Evolutionary conservation across 2,329 filamentous ascomycete species (phyloP).

Genomic region (Penicillium sp.): DNA sequence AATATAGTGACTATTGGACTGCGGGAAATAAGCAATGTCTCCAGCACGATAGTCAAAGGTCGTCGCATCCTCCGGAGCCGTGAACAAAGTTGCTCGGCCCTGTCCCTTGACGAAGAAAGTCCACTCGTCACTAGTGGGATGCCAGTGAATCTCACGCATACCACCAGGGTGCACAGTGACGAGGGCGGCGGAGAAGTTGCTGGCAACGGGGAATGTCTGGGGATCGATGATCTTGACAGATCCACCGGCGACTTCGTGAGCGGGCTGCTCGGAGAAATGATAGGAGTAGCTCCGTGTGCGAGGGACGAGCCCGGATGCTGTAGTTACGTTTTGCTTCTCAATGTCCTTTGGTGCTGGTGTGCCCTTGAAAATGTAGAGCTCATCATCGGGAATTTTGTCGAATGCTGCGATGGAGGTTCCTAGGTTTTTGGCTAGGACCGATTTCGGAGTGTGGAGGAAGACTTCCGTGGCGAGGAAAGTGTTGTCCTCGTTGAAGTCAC

Average conservation of each 20-base stretch:
- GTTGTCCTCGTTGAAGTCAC: constrained; percentile 63
- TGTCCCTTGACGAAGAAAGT: constrained; percentile 70
- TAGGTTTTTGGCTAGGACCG: constrained; percentile 55
- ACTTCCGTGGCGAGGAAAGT: constrained; percentile 68
- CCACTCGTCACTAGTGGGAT: constrained; percentile 75
- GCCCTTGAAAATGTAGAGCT: constrained; percentile 77
- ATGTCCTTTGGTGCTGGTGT: constrained; percentile 59
- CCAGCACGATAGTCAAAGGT: constrained; percentile 73
- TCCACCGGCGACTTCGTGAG: constrained; percentile 63
- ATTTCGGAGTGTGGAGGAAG: constrained; percentile 44
- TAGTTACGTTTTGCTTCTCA: constrained; percentile 58
- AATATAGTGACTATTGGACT: constrained; percentile 75
- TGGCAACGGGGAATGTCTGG: constrained; percentile 69
- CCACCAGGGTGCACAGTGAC: constrained; percentile 67
- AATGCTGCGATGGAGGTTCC: constrained; percentile 50
- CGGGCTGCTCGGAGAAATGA: constrained; percentile 65
- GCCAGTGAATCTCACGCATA: constrained; percentile 78
- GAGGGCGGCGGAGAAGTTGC: constrained; percentile 67
- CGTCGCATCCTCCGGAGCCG: constrained; percentile 61
- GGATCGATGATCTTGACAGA: constrained; percentile 70
- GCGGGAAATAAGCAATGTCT: constrained; percentile 71
- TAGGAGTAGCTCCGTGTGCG: constrained; percentile 64
- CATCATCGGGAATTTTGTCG: constrained; percentile 57
- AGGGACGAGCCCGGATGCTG: constrained; percentile 61
- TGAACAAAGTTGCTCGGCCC: constrained; percentile 70